These are phyloP conservation scores for Brassica carinata DNA, from an alignment of 345 rosid genomes.

Conservation along the genomic window DNA sequence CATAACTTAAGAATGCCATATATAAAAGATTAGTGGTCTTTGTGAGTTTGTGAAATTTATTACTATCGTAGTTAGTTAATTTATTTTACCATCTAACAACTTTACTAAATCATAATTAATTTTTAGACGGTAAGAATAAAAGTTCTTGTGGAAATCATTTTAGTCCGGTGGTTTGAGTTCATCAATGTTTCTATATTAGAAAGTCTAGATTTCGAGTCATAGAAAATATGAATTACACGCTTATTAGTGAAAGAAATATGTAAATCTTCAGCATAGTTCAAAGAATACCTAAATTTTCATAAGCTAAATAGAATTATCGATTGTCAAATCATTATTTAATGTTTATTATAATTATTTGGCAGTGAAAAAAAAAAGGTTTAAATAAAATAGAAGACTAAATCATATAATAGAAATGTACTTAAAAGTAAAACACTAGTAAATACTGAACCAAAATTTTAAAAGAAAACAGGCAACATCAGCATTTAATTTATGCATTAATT, in stretches of 20 bases:
- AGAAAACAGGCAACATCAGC: constrained; percentile 2
- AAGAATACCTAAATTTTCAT: too few species aligned
- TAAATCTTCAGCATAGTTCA: too few species aligned
- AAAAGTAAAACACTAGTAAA: not conserved
- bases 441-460: not conserved
- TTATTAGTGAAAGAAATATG: too few species aligned
- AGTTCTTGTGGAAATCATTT: too few species aligned
- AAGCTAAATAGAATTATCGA: too few species aligned
- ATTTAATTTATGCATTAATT: not conserved
- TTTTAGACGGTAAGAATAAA: not conserved
- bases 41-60: not conserved
- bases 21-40: not conserved
- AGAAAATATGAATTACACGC: too few species aligned
- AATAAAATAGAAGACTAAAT: not conserved
- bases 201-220: too few species aligned
- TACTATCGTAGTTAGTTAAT: not conserved
- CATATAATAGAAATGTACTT: not conserved
- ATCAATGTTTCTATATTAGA: too few species aligned
- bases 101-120: not conserved
- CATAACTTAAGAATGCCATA: not conserved
- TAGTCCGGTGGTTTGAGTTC: too few species aligned
- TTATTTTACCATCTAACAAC: not conserved
- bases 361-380: not conserved
- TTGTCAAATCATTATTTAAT: not conserved
- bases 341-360: too few species aligned